These are phyloP conservation scores for Eutrema heterophyllum DNA, from an alignment of 345 rosid species.

Conservation along the genomic window DNA sequence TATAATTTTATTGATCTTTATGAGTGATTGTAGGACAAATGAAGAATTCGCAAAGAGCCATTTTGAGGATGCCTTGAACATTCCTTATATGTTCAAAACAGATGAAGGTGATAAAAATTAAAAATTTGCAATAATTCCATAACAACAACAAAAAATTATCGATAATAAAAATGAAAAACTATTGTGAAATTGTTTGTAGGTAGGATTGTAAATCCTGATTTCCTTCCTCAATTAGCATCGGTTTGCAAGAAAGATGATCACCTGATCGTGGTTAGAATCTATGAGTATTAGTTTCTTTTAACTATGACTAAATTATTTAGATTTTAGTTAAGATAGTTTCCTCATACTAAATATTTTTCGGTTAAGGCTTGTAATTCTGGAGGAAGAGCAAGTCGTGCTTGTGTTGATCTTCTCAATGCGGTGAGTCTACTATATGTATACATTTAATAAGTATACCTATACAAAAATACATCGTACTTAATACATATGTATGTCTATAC, in stretches of 20 bases:
- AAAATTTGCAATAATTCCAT: not conserved
- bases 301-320: not conserved
- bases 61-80: conserved; percentile 41
- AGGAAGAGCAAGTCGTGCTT: conserved; percentile 36
- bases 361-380: conserved; percentile 36
- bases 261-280: conserved; percentile 39
- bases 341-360: not conserved
- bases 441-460: not conserved
- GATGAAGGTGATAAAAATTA: conserved; percentile 32
- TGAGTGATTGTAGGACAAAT: conserved; percentile 29
- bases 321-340: not conserved
- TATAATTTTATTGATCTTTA: not conserved
- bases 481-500: not conserved
- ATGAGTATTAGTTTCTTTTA: too few relatives aligned
- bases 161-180: not conserved
- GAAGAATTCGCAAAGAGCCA: conserved; percentile 52
- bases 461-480: not conserved
- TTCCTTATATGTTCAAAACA: conserved; percentile 50
- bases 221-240: conserved; percentile 33
- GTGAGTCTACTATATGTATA: conserved; percentile 13
- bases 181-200: not conserved
- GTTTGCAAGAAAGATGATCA: conserved; percentile 40
- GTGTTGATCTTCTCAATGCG: conserved; percentile 41
- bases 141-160: not conserved
- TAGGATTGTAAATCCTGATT: conserved; percentile 33